Base-by-base conservation (phyloP, 2,329 filamentous ascomycete species). In the Ceratocystis huliohia region DNA sequence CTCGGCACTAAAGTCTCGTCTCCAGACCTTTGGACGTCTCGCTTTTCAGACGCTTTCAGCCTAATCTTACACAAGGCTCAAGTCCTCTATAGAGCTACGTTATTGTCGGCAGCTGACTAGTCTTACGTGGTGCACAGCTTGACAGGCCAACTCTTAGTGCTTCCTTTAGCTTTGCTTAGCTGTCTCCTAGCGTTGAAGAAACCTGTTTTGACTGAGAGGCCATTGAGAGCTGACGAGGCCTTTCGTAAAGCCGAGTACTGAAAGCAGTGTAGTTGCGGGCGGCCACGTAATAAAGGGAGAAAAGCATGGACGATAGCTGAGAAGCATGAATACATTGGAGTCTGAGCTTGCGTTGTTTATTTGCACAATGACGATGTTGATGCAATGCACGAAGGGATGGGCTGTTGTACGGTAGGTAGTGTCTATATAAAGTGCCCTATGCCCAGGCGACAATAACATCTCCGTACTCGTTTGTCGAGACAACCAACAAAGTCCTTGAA, bases 211-310 rank as follows among this genome's bases (percentile, higher is more conserved):
- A 30, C 20, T 22, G 25, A 13, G 28, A 22, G 15, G 22, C 22
- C 22, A 57, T 30, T 5, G 25, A 37, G 45, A 50, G 65, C 65
- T 67, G 61, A 67, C 65, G 50, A 67, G 45, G 61, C 65, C 25
- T 33, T 56, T 50, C 48, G 44, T 5, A n/a, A 59, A 56, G 46
- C 59, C 37, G 48, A 66, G 65, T 61, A 48, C 61, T 53, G 46
- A 64, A 67, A 59, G 22, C 61, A 50, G 65, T 33, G n/a, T 64
- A 65, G 30, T 37, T 41, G 10, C 41, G 20, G 33, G 13, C 25
- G 66, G 64, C 61, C 62, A 53, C 62, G 62, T 44, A 64, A 67
- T 67, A 22, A 17, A 37, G 48, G 50, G 41, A 64, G 53, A 10
- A 15, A 41, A 57, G 15, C 8, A 57, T 22, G 15, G 22, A n/a